Evolutionary conservation across 2,329 filamentous ascomycete species (phyloP).

Genomic region (Alternaria novae-zelandiae): DNA sequence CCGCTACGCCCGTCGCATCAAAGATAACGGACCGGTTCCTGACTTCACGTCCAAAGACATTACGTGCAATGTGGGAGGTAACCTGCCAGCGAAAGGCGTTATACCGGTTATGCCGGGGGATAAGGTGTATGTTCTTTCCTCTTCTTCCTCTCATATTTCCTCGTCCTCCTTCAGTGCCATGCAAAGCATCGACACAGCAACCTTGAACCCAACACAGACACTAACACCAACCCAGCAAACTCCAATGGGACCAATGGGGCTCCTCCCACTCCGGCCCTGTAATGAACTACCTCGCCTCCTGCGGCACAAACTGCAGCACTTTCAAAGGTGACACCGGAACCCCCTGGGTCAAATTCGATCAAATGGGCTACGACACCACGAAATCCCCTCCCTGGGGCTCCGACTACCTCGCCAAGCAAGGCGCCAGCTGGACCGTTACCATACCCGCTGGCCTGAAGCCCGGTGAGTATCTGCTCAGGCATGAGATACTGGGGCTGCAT

Average conservation of each 20-base stretch:
- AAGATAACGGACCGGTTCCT: constrained; percentile 23
- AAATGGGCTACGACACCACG: constrained; percentile 41
- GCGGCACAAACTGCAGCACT: constrained; percentile 36
- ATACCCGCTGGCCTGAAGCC: constrained; percentile 36
- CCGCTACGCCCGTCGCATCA: constrained; percentile 21
- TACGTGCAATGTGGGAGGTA: constrained; percentile 32
- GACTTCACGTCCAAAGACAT: constrained; percentile 25
- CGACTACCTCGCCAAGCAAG: constrained; percentile 43
- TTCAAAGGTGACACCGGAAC: constrained; percentile 45
- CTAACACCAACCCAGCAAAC: constrained; percentile 18
- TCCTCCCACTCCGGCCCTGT: constrained; percentile 45
- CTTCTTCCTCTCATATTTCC: too few relatives aligned
- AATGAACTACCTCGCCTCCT: constrained; percentile 49
- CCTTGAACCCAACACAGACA: too few relatives aligned
- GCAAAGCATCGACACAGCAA: neutral
- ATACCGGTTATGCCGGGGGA: constrained; percentile 31
- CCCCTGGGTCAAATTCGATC: constrained; percentile 48
- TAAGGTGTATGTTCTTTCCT: constrained; percentile 21
- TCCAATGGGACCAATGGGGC: constrained; percentile 44
- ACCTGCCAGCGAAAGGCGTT: constrained; percentile 25
- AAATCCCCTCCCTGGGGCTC: constrained; percentile 45
- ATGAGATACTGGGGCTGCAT: constrained; percentile 28
- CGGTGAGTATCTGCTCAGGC: constrained; percentile 36
- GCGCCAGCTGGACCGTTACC: constrained; percentile 42
- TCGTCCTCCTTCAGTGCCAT: too few relatives aligned